A percentile compares a stretch with the other conserved stretches of the same genome.
Evolutionary conservation across 1,139 yeast species (phyloP).

Genomic region (Pichia sp.): DNA sequence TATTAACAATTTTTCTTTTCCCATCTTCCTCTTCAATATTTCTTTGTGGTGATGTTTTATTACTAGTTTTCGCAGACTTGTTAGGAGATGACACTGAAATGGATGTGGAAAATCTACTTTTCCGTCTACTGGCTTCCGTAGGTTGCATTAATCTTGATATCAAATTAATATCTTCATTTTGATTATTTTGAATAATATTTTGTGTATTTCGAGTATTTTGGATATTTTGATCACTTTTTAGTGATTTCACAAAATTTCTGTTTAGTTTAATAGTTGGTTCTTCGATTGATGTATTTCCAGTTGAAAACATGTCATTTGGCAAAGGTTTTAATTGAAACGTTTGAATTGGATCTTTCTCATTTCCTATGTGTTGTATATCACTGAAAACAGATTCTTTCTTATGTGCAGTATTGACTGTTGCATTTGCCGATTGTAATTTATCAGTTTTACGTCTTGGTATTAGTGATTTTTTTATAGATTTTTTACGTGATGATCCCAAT

Average conservation of each 20-base stretch:
- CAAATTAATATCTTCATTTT: slow-evolving; percentile 8
- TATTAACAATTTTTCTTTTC: background rate
- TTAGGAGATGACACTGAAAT: background rate
- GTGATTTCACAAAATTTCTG: slow-evolving; percentile 11
- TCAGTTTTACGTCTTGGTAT: background rate
- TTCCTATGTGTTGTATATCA: too few relatives aligned
- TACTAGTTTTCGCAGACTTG: slow-evolving; percentile 4
- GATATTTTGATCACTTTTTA: background rate
- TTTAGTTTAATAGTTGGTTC: slow-evolving; percentile 27
- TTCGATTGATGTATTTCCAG: slow-evolving; percentile 13
- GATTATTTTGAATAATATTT: too few relatives aligned
- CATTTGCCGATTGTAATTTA: background rate
- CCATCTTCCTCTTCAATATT: background rate
- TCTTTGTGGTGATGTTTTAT: slow-evolving; percentile 2
- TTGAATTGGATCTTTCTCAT: too few relatives aligned
- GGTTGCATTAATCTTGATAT: slow-evolving; percentile 32
- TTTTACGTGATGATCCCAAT: slow-evolving; percentile 27
- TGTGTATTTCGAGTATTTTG: too few relatives aligned
- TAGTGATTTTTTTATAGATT: slow-evolving; percentile 16
- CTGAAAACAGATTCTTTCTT: too few relatives aligned
- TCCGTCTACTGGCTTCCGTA: slow-evolving; percentile 29
- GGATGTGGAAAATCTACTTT: background rate
- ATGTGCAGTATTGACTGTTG: background rate
- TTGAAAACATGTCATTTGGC: slow-evolving; percentile 9
- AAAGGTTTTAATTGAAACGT: slow-evolving; percentile 10